Percentiles rank a stretch among this genome's conserved stretches.
Evolutionary conservation across 169 alveolate species (phyloP).

Genomic region (Eimeria praecox): DNA sequence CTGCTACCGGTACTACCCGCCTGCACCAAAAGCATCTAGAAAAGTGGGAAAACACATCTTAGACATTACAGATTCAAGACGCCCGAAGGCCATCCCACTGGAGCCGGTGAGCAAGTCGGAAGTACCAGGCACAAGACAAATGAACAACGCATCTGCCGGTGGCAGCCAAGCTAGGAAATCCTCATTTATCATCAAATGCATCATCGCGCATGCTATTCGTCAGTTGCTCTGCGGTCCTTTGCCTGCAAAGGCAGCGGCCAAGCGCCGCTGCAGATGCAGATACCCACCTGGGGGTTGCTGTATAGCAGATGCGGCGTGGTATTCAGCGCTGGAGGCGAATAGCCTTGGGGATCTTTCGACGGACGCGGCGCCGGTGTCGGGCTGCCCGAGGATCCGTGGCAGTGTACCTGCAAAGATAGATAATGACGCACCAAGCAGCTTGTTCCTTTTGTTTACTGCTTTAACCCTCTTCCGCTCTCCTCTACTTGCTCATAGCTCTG

Average conservation of each 20-base stretch:
- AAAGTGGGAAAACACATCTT: no score
- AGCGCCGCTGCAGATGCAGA: neutral
- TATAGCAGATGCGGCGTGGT: neutral
- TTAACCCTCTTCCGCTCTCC: neutral
- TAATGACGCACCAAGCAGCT: neutral
- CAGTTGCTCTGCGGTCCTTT: neutral
- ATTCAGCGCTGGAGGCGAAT: conserved; percentile 8
- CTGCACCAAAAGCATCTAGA: no score
- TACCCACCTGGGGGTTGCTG: neutral
- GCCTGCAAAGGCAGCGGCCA: neutral
- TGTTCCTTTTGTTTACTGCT: neutral
- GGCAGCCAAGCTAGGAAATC: neutral
- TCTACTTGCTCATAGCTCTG: neutral
- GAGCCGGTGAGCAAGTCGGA: neutral
- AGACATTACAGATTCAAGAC: neutral
- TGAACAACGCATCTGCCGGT: neutral
- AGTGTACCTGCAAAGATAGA: conserved; percentile 14
- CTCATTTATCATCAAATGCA: neutral
- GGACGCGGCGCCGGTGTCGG: conserved; percentile 30
- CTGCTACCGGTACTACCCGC: no score
- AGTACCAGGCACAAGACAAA: neutral
- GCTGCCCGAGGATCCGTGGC: conserved; percentile 54
- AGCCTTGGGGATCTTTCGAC: conserved; percentile 1
- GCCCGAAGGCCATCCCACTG: neutral
- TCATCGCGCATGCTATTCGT: neutral